Conservation (phyloP, 1,284 basidiomycete genomes). For the Takashimella tepidaria region DNA sequence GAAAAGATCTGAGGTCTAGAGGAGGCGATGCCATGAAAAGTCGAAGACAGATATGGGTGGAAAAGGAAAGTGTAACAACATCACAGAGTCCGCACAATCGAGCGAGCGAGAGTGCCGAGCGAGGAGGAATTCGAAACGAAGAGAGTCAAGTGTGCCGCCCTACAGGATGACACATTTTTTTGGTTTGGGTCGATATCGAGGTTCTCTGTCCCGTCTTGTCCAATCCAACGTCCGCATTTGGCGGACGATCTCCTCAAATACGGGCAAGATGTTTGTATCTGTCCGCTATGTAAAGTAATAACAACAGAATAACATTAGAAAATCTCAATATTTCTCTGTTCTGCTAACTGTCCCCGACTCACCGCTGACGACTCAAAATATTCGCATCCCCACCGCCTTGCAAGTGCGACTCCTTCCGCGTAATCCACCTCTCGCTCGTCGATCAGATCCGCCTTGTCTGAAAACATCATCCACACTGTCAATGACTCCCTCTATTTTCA, state of each 20-base stretch:
- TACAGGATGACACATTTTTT: constrained; percentile 26
- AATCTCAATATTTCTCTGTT: no score
- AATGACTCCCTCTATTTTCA: neutral
- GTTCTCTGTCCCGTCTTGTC: constrained; percentile 2
- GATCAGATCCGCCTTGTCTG: constrained; percentile 37
- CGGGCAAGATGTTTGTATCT: constrained; percentile 17
- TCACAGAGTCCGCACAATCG: no score
- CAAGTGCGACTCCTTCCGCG: constrained; percentile 18
- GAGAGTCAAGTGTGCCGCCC: no score
- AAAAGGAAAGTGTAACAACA: no score
- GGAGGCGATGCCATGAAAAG: no score
- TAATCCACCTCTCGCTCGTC: constrained; percentile 28
- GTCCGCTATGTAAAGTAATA: constrained; percentile 10
- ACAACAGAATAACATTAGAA: neutral
- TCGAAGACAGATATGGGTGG: no score
- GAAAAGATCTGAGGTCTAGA: no score
- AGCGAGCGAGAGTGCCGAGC: no score
- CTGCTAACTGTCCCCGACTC: constrained; percentile 7
- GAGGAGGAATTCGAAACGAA: no score
- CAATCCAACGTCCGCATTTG: constrained; percentile 19
- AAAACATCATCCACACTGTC: neutral
- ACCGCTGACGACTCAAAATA: constrained; percentile 41
- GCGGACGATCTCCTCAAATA: constrained; percentile 27
- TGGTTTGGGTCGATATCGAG: neutral
- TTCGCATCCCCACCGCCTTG: constrained; percentile 17